These are phyloP conservation scores for Pseudogymnoascus verrucosus DNA, from an alignment of 2,329 filamentous ascomycete species.

Conservation along the genomic window DNA sequence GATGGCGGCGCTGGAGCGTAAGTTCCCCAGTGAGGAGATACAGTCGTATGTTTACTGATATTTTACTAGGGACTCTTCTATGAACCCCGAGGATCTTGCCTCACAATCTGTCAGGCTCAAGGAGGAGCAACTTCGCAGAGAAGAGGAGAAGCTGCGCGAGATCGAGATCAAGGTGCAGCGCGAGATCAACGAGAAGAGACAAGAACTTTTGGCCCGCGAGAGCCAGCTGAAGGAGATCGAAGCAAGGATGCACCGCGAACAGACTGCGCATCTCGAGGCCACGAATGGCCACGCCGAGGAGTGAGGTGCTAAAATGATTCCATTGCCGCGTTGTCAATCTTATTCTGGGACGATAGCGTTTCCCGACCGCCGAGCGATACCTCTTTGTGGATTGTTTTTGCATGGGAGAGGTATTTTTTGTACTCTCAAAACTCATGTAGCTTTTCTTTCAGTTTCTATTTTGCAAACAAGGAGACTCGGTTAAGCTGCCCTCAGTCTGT, in stretches of 20 bases:
- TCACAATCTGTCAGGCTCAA: constrained; percentile 97
- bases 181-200: constrained; percentile 99
- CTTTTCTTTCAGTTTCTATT: constrained; percentile 8
- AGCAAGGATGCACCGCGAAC: constrained; percentile 89
- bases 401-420: constrained; percentile 8
- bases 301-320: constrained; percentile 3
- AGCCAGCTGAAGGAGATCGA: constrained; percentile 98
- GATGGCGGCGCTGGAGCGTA: constrained; percentile 84
- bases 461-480: constrained; percentile 9
- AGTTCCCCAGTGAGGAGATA: constrained; percentile 34
- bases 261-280: constrained; percentile 43
- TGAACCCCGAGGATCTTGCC: constrained; percentile 96
- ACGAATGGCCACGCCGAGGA: constrained; percentile 21
- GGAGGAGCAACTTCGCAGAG: constrained; percentile 97
- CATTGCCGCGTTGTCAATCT: constrained; percentile 6
- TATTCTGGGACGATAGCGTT: constrained; percentile 7
- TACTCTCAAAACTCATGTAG: constrained; percentile 10
- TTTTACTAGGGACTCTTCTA: constrained; percentile 62
- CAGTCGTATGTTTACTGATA: constrained; percentile 27
- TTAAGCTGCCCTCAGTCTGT: constrained; percentile 8
- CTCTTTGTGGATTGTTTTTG: constrained; percentile 6
- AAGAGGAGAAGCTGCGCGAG: constrained; percentile 99
- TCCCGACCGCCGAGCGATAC: constrained; percentile 9
- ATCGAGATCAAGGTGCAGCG: constrained; percentile 99
- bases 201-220: constrained; percentile 94